Conservation (phyloP, 1,284 basidiomycete genomes). For the Papiliotrema laurentii region DNA sequence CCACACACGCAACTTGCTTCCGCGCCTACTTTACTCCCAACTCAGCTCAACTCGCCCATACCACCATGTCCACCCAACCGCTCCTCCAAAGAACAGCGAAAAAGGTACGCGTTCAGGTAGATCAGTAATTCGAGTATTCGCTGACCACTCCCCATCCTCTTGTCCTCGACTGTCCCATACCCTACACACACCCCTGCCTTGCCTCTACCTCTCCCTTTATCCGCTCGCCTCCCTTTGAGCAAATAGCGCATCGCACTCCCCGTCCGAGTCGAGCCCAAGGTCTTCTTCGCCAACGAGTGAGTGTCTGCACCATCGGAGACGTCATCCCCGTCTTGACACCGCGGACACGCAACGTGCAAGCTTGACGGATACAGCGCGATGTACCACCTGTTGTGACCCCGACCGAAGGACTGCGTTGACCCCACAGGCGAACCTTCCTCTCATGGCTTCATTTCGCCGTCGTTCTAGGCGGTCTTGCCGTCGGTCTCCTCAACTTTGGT, state of each 20-base stretch:
- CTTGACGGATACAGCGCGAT: too few relatives aligned
- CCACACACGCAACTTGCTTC: too few relatives aligned
- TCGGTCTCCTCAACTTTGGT: constrained; percentile 94
- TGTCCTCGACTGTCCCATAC: neutral
- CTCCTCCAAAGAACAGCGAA: constrained; percentile 91
- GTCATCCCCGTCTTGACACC: neutral
- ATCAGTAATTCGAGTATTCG: neutral
- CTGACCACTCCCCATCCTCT: neutral
- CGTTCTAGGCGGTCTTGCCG: constrained; percentile 83
- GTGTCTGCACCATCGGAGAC: constrained; percentile 5
- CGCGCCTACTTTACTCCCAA: too few relatives aligned
- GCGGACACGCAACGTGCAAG: too few relatives aligned
- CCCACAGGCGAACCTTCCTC: constrained; percentile 66
- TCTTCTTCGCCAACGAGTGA: constrained; percentile 84
- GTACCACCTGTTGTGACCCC: neutral
- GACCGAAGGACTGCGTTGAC: neutral
- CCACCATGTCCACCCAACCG: constrained; percentile 92
- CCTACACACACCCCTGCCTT: neutral
- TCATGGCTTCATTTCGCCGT: constrained; percentile 97
- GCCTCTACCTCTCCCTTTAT: constrained; percentile 2
- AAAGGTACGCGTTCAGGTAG: constrained; percentile 51
- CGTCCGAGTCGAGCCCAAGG: constrained; percentile 88
- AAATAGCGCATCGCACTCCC: constrained; percentile 80
- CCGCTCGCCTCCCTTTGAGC: neutral
- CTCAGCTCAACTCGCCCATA: too few relatives aligned